phyloP scores from a whole-genome alignment of 1,284 basidiomycete genomes.

The Cyathus pygmaeus region DNA sequence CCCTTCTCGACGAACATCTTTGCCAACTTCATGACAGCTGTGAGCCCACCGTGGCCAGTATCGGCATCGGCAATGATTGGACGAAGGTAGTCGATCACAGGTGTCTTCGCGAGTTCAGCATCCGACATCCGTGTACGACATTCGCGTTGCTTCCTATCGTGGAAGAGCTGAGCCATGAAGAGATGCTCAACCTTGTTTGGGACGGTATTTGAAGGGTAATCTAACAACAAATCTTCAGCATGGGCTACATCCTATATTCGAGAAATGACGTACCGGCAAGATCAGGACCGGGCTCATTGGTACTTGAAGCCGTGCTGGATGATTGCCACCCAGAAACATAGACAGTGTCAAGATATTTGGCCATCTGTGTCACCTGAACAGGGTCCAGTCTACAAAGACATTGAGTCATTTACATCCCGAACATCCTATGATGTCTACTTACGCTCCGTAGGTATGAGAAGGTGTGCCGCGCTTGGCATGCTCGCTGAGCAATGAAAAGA shows the following conservation, averaged over 20 bases:
- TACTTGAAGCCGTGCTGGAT: conserved; percentile 90
- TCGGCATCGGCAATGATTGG: conserved; percentile 96
- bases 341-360: conserved; percentile 91
- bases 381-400: too few relatives aligned
- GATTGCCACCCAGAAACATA: conserved; percentile 96
- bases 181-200: conserved; percentile 91
- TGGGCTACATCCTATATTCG: too few relatives aligned
- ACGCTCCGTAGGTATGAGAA: conserved; percentile 89
- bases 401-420: too few relatives aligned
- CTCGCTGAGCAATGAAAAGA: conserved; percentile 73
- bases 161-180: conserved; percentile 86
- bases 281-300: conserved; percentile 97
- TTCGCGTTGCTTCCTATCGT: conserved; percentile 89
- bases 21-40: conserved; percentile 96
- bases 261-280: conserved; percentile 80
- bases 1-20: conserved; percentile 94
- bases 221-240: conserved; percentile 46
- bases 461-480: conserved; percentile 75
- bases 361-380: conserved; percentile 98
- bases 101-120: conserved; percentile 73
- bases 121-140: conserved; percentile 77
- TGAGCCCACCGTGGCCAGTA: conserved; percentile 92
- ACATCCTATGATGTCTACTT: too few relatives aligned
- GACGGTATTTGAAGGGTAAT: conserved; percentile 95
- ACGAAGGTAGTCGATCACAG: conserved; percentile 88